Evolutionary conservation across 371 early-diverging fungal genomes (phyloP), one percentile per base, ranked within the genome.

Genomic region (Syncephalastrum monosporum): DNA sequence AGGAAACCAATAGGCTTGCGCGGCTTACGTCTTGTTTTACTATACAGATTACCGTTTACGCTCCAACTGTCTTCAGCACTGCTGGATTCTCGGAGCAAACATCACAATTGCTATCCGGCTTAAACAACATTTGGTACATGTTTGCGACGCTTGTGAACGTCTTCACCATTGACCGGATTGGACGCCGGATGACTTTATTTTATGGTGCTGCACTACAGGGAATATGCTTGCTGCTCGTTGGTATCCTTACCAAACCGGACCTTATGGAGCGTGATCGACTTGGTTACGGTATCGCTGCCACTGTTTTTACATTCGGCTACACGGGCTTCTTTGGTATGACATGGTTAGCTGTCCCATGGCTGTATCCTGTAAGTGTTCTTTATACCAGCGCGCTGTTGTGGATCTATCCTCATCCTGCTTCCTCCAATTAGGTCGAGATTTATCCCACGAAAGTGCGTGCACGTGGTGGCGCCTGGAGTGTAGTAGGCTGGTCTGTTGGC

Each of bases 261-360:
- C 72, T 75, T 46, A 59, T 72, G 65, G 50, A 23, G 3, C 50
- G 52, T 15, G 65, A 65, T n/a, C 64, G 63, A 24, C 21, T 43
- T 23, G 67, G 44, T 1, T 75, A 57, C 45, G 75, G 69, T 58
- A 62, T 63, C 48, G 75, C 62, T 8, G 75, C 72, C 4, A 74
- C 75, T 4, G 63, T 74, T 3, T 75, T 75, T 53, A 68, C 69
- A 3, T 72, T 77, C 50, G 17, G 58, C 5, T 77, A 72, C 42
- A 75, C 69, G 14, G 71, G 70, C 0, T 64, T 71, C 56, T 77
- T 74, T 57, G 75, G 72, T 15, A 68, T 68, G 67, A 70, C 77
- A 3, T 77, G 77, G 77, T 51, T 69, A 8, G 57, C 67, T 13
- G 71, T 76, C n/a, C 71, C 72, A 6, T 74, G 75, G 72, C 52